Conservation (phyloP, 768 basidiomycete species). For the Agaricus blazei region DNA sequence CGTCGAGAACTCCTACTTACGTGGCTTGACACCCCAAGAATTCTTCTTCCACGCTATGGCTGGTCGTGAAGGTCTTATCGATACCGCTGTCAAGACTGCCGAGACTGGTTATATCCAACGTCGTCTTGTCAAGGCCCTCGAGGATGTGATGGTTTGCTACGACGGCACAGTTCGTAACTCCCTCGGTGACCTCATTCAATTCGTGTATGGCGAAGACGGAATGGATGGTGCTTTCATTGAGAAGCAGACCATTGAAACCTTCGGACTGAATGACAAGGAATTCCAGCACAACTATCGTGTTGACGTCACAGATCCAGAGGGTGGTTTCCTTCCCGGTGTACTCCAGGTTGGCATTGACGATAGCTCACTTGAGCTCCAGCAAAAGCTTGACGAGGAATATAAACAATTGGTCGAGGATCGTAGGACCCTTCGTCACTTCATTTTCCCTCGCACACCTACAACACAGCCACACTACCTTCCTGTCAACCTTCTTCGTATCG, state of each 20-base stretch:
- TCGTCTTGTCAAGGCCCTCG: conserved; percentile 94
- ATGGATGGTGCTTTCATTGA: conserved; percentile 99
- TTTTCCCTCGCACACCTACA: conserved; percentile 76
- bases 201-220: conserved; percentile 96
- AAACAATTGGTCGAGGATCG: conserved; percentile 70
- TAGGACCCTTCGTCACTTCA: conserved; percentile 68
- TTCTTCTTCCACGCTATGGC: conserved; percentile 99
- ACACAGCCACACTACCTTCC: conserved; percentile 81
- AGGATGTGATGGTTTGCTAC: conserved; percentile 96
- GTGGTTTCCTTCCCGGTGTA: conserved; percentile 74
- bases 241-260: conserved; percentile 89
- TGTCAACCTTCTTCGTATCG: conserved; percentile 91
- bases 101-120: conserved; percentile 99
- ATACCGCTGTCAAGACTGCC: conserved; percentile 99
- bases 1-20: conserved; percentile 97
- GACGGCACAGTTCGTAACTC: conserved; percentile 98
- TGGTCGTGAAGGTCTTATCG: conserved; percentile 97
- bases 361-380: conserved; percentile 77
- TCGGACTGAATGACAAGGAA: conserved; percentile 70
- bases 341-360: conserved; percentile 88
- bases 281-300: conserved; percentile 95
- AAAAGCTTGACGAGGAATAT: conserved; percentile 69
- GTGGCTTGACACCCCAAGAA: conserved; percentile 94
- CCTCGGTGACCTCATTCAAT: conserved; percentile 92
- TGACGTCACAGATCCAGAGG: conserved; percentile 80